phyloP scores from a whole-genome alignment of 1,284 basidiomycete genomes.

The Coniferiporia weirii region DNA sequence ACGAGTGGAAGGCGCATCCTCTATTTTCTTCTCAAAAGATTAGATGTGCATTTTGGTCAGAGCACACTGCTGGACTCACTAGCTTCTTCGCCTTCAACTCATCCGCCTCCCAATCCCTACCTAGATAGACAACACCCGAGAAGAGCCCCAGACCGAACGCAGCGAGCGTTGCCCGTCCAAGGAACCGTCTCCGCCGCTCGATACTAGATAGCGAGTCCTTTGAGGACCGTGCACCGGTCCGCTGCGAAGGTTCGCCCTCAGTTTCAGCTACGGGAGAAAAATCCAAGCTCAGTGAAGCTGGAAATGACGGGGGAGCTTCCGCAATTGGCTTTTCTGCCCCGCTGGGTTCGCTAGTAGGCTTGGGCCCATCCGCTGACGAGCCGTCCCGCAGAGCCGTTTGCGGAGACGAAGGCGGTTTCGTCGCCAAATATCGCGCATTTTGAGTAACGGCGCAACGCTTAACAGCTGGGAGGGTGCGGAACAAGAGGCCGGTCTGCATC shows the following conservation, averaged over 20 bases:
- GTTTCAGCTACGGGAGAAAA: constrained; percentile 44
- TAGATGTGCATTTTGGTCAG: constrained; percentile 22
- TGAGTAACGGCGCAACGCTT: neutral
- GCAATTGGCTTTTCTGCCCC: constrained; percentile 1
- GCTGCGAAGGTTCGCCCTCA: constrained; percentile 29
- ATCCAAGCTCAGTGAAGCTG: constrained; percentile 42
- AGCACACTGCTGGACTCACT: constrained; percentile 34
- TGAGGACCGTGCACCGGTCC: constrained; percentile 69
- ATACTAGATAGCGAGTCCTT: constrained; percentile 67
- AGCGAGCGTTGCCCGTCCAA: constrained; percentile 45
- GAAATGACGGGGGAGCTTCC: constrained; percentile 7
- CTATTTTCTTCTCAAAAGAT: constrained; percentile 40
- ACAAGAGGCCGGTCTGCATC: constrained; percentile 4
- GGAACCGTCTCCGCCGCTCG: constrained; percentile 57
- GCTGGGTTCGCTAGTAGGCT: constrained; percentile 4
- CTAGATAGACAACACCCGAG: constrained; percentile 50
- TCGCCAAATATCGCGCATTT: constrained; percentile 24
- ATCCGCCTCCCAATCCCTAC: constrained; percentile 55
- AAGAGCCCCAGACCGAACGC: constrained; percentile 47
- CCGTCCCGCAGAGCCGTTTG: neutral
- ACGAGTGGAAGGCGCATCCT: constrained; percentile 52
- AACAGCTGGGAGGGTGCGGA: neutral
- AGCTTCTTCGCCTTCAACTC: constrained; percentile 48
- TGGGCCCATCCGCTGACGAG: neutral
- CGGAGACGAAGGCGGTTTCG: constrained; percentile 14